Evolutionary conservation across 225 moss, liverwort and hornwort species (phyloP).

Genomic region (Lunularia cruciata): DNA sequence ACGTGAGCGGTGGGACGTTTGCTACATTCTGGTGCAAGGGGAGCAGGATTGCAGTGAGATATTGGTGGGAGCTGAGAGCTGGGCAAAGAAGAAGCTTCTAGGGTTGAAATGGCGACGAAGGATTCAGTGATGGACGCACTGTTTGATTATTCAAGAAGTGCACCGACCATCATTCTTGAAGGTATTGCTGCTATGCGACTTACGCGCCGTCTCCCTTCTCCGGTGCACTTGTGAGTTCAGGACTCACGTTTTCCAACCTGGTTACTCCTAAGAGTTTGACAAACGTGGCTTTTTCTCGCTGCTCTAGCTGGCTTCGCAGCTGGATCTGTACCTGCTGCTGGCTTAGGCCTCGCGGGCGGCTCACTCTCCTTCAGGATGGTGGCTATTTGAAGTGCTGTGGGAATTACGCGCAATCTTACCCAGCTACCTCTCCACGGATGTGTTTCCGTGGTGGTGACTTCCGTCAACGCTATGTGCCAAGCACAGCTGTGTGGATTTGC

Average conservation of each 20-base stretch:
- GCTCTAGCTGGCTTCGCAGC: background rate
- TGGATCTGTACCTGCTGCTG: background rate
- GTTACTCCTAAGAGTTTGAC: too few relatives aligned
- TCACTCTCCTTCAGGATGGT: background rate
- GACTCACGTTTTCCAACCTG: too few relatives aligned
- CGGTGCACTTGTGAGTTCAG: too few relatives aligned
- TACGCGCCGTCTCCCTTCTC: too few relatives aligned
- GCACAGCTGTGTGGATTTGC: background rate
- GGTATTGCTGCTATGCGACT: constrained; percentile 35
- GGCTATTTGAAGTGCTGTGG: too few relatives aligned
- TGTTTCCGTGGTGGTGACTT: too few relatives aligned
- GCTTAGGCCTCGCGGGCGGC: background rate
- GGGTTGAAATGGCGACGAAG: constrained; percentile 23
- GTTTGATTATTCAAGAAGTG: constrained; percentile 56
- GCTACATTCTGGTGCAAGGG: background rate
- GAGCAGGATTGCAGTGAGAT: background rate
- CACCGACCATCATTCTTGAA: constrained; percentile 40
- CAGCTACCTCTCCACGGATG: too few relatives aligned
- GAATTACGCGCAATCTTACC: too few relatives aligned
- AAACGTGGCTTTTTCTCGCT: too few relatives aligned
- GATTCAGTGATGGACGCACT: constrained; percentile 54
- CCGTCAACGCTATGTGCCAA: too few relatives aligned
- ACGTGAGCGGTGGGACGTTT: too few relatives aligned
- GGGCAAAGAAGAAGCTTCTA: too few relatives aligned
- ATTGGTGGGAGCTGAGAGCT: background rate